A percentile compares a stretch with the other conserved stretches of the same genome.
Conservation (phyloP, 441 rosid genomes). For the Geranium incanum region DNA sequence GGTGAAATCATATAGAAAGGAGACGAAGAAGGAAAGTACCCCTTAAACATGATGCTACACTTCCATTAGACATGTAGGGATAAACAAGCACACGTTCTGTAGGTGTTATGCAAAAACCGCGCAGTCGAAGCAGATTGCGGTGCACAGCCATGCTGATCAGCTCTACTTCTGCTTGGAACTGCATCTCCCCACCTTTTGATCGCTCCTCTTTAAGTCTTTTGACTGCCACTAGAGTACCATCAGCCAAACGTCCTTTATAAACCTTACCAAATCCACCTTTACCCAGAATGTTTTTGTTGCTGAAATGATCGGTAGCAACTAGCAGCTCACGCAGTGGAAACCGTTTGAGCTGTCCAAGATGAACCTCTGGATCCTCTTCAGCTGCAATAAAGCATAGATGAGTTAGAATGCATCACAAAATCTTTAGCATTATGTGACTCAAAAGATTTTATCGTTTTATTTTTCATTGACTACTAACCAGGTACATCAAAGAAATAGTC, state of each 20-base stretch:
- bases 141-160: conserved; percentile 19
- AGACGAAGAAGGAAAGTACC: neutral
- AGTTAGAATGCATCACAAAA: conserved; percentile 7
- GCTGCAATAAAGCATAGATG: conserved; percentile 7
- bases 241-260: conserved; percentile 17
- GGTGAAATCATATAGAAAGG: neutral
- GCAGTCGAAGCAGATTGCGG: conserved; percentile 13
- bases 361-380: conserved; percentile 19
- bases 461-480: conserved; percentile 3
- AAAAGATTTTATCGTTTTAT: neutral
- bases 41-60: conserved; percentile 18
- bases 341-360: conserved; percentile 19
- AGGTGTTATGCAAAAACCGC: conserved; percentile 18
- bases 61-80: conserved; percentile 19
- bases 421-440: neutral
- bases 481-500: conserved; percentile 18
- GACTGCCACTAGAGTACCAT: conserved; percentile 15
- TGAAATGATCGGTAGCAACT: conserved; percentile 16
- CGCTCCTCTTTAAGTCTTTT: conserved; percentile 18
- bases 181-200: conserved; percentile 12
- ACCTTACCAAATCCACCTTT: conserved; percentile 13
- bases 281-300: conserved; percentile 17
- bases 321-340: conserved; percentile 14
- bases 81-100: conserved; percentile 18
- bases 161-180: conserved; percentile 18